Conservation (phyloP, 176 grass and related monocot species). For the Bonia amplexicaulis region DNA sequence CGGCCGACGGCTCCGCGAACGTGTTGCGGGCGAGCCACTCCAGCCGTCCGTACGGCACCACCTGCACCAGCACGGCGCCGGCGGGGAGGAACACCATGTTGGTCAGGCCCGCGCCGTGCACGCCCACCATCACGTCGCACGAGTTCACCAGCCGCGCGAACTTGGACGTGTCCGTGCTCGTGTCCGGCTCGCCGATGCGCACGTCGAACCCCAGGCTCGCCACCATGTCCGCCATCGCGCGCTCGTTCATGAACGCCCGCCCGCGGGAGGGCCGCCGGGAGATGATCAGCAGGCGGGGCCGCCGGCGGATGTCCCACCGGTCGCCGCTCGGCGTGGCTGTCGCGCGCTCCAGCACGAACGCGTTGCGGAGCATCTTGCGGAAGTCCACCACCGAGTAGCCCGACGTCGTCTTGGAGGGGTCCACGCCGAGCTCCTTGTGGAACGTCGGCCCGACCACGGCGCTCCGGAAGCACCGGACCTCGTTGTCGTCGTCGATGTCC, state of each 20-base stretch:
- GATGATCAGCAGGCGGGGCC: conserved; percentile 53
- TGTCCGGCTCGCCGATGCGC: conserved; percentile 58
- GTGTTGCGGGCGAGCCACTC: conserved; percentile 80
- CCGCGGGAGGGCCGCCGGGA: conserved; percentile 34
- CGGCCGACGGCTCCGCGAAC: conserved; percentile 64
- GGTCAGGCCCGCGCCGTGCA: conserved; percentile 84
- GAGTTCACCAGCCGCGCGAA: conserved; percentile 88
- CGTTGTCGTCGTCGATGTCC: conserved; percentile 46
- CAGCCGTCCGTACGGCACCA: conserved; percentile 72
- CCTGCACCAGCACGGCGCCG: conserved; percentile 75
- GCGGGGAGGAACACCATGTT: conserved; percentile 94
- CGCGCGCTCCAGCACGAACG: conserved; percentile 65
- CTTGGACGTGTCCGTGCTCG: conserved; percentile 62
- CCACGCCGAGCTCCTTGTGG: conserved; percentile 68
- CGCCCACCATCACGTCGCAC: conserved; percentile 89
- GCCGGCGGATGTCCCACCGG: conserved; percentile 54
- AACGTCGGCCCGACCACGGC: conserved; percentile 52
- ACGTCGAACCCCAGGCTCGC: conserved; percentile 67
- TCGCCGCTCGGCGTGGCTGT: conserved; percentile 44
- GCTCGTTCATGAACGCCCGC: conserved; percentile 63
- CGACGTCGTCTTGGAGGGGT: conserved; percentile 24
- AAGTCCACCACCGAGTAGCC: conserved; percentile 45
- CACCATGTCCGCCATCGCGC: conserved; percentile 61
- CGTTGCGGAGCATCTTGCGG: conserved; percentile 47
- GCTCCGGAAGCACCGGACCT: conserved; percentile 58